Evolutionary conservation across 2,329 filamentous ascomycete genomes (phyloP), one percentile per base, ranked within the genome.

Genomic region (Fusarium domesticum): DNA sequence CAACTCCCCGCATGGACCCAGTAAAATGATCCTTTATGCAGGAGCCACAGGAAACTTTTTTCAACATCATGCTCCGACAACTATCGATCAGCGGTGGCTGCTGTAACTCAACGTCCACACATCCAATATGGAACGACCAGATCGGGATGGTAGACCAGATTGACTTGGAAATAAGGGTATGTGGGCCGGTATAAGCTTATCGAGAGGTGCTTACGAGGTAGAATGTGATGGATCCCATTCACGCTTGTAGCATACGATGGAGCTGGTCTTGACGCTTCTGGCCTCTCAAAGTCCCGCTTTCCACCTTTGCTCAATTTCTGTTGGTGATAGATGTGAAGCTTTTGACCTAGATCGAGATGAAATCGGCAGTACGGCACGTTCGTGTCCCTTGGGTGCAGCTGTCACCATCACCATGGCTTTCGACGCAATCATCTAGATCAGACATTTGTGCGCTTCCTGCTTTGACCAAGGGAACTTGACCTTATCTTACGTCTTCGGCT

Each of bases 341-440:
- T 31, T 10, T 34, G 32, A 41, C 47, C 47, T 42, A 47, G 36
- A 47, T 41, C 25, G 46, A 43, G 35, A 40, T 40, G 32, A 42
- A 32, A 18, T 18, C 32, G 36, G 41, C 12, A 23, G 18, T n/a
- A n/a, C 33, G 41, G 23, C 33, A 38, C 34, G 30, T 2, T 35
- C 25, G n/a, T 20, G 32, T 37, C 18, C 6, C 33, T 32, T 6
- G 15, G 25, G 31, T 34, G 37, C 33, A 20, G 41, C 42, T 58
- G 53, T 43, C 56, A 58, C 50, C 56, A 58, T 58, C 39, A 30
- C 35, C 40, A 37, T 48, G 56, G 55, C 53, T 50, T 39, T 47
- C 41, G 34, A 53, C 56, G 56, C 53, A 47, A 58, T 58, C 39
- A 38, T 37, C 44, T 41, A 45, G 42, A 50, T 36, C 20, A 30